A percentile compares a stretch with the other conserved stretches of the same genome.
These are phyloP conservation scores for Eucalyptus decipiens DNA, from an alignment of 345 rosid species.

Conservation along the genomic window DNA sequence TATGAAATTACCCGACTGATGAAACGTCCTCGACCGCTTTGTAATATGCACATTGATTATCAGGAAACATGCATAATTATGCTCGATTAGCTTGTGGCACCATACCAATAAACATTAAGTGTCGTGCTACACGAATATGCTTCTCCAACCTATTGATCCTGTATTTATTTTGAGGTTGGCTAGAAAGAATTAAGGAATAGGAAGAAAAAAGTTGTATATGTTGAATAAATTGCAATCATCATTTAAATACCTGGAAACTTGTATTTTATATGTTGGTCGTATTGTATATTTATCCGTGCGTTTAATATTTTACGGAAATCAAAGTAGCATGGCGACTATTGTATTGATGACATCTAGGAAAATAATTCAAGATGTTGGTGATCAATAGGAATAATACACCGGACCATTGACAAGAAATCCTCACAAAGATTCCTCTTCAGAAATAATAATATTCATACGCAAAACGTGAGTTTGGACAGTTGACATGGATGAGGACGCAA, in stretches of 20 bases:
- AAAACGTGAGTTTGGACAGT: neutral
- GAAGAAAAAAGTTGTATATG: neutral
- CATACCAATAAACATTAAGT: neutral
- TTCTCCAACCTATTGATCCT: neutral
- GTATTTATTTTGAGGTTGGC: neutral
- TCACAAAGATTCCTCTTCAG: neutral
- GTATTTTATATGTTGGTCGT: neutral
- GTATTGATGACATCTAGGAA: neutral
- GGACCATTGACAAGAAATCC: neutral
- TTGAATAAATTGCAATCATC: neutral
- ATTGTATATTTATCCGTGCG: neutral
- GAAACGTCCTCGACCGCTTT: neutral
- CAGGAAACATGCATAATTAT: neutral
- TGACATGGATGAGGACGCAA: neutral
- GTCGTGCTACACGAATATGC: neutral
- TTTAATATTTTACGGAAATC: neutral
- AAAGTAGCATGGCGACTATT: neutral
- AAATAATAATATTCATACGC: neutral
- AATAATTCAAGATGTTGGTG: neutral
- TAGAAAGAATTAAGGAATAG: neutral
- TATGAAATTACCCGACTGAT: neutral
- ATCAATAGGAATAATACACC: neutral
- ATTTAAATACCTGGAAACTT: neutral
- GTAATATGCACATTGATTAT: neutral
- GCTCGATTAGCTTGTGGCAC: neutral